These are phyloP conservation scores for Karstenula rhodostoma DNA, from an alignment of 2,329 filamentous ascomycete species.

Conservation along the genomic window DNA sequence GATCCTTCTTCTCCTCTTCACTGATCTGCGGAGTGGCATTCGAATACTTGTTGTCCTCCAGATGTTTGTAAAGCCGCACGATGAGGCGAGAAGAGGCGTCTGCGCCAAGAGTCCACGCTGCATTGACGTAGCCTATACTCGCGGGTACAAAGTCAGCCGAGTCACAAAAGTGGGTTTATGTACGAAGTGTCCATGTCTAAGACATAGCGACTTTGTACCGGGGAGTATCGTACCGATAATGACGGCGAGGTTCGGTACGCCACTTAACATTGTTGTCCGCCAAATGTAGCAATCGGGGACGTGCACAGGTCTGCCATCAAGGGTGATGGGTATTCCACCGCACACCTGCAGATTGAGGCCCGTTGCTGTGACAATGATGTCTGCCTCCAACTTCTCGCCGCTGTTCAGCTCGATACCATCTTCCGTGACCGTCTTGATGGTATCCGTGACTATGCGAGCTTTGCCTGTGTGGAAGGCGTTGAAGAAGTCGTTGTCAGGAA, in stretches of 20 bases:
- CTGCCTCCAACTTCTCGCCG: constrained; percentile 60
- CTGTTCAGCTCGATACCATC: constrained; percentile 59
- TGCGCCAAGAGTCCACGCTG: constrained; percentile 69
- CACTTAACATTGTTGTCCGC: constrained; percentile 69
- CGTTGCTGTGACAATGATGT: constrained; percentile 72
- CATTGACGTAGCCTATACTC: constrained; percentile 59
- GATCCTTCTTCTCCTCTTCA: constrained; percentile 49
- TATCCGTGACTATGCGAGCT: constrained; percentile 63
- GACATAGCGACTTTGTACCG: no score
- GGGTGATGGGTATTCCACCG: constrained; percentile 59
- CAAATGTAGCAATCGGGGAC: constrained; percentile 64
- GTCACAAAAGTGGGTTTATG: no score
- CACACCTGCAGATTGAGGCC: constrained; percentile 66
- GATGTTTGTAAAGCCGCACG: constrained; percentile 60
- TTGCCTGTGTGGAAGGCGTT: constrained; percentile 59
- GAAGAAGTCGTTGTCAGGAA: constrained; percentile 68
- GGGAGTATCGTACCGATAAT: constrained; percentile 39
- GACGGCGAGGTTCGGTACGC: constrained; percentile 67
- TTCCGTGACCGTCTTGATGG: constrained; percentile 60
- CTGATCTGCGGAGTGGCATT: constrained; percentile 57
- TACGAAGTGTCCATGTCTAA: no score
- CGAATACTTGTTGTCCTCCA: constrained; percentile 55
- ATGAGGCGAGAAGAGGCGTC: constrained; percentile 63
- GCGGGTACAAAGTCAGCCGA: no score
- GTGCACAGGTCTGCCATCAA: constrained; percentile 61